Conservation (phyloP, 495 filamentous ascomycete species). For the Lasiosphaeria ovina region DNA sequence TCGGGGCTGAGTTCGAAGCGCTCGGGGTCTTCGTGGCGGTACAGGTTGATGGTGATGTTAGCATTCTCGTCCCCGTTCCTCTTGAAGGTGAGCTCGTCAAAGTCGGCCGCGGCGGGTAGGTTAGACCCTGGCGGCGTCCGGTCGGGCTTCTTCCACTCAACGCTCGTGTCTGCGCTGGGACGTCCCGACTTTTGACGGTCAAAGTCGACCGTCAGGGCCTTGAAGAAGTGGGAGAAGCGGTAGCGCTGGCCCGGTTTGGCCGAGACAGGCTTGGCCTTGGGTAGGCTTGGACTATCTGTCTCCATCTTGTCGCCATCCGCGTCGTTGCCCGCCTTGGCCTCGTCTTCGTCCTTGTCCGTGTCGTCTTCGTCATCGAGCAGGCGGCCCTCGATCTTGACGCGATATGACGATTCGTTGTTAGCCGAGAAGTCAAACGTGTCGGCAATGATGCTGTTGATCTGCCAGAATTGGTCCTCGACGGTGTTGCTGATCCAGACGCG, state of each 20-base stretch:
- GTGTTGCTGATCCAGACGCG: slow-evolving; percentile 97
- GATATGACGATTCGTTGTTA: slow-evolving; percentile 69
- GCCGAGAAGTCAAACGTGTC: slow-evolving; percentile 73
- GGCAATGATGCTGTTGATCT: slow-evolving; percentile 60
- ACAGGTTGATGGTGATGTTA: slow-evolving; percentile 86
- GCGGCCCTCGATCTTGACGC: slow-evolving; percentile 91
- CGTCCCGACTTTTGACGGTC: slow-evolving; percentile 52
- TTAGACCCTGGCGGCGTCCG: slow-evolving; percentile 51
- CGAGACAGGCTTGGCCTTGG: slow-evolving; percentile 35
- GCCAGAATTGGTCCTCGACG: slow-evolving; percentile 92
- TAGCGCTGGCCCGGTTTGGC: slow-evolving; percentile 48
- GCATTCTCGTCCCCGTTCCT: slow-evolving; percentile 87
- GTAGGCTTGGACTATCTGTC: slow-evolving; percentile 59
- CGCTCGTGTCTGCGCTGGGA: slow-evolving; percentile 58
- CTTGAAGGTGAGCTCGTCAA: slow-evolving; percentile 90
- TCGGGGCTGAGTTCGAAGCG: slow-evolving; percentile 71
- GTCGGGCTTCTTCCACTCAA: slow-evolving; percentile 71
- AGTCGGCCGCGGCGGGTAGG: slow-evolving; percentile 63
- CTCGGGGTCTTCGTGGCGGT: slow-evolving; percentile 81
- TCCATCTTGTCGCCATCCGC: slow-evolving; percentile 60
- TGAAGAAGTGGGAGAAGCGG: slow-evolving; percentile 94
- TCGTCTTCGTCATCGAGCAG: slow-evolving; percentile 74
- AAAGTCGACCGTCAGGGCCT: slow-evolving; percentile 82
- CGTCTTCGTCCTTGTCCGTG: slow-evolving; percentile 55
- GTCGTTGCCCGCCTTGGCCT: slow-evolving; percentile 44